phyloP scores from a whole-genome alignment of 129 eudicot genomes.

The Artemisia tridentata region DNA sequence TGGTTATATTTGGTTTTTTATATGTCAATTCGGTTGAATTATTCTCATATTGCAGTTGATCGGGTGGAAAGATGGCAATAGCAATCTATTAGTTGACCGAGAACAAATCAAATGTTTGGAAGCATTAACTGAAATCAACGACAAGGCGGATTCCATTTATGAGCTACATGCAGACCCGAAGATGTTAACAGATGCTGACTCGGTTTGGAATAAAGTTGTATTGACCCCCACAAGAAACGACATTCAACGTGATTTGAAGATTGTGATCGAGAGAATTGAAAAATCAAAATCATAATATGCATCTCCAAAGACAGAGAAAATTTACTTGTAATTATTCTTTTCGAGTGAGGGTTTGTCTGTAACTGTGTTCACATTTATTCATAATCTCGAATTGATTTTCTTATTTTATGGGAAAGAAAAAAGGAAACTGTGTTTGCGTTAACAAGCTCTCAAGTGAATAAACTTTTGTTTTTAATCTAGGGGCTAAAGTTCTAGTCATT shows the following conservation, averaged over 20 bases:
- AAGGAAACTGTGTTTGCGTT: no score
- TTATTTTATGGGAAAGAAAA: no score
- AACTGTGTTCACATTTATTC: no score
- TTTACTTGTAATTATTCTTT: background rate
- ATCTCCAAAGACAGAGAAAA: background rate
- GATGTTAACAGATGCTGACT: conserved; percentile 36
- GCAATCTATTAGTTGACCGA: conserved; percentile 56
- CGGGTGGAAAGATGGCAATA: conserved; percentile 70
- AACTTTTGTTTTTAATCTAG: no score
- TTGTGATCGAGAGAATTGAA: conserved; percentile 58
- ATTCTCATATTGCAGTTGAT: conserved; percentile 44
- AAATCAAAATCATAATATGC: conserved; percentile 9
- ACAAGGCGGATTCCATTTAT: conserved; percentile 69
- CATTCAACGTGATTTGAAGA: conserved; percentile 56
- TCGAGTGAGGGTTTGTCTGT: background rate
- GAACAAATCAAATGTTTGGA: conserved; percentile 61
- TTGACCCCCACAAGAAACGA: conserved; percentile 47
- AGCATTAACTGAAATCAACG: conserved; percentile 51
- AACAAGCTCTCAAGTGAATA: no score
- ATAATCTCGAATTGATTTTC: no score
- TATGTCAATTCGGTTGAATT: background rate
- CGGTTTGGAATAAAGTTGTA: conserved; percentile 74
- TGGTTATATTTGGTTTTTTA: background rate
- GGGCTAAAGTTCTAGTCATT: no score
- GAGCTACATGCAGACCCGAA: conserved; percentile 61